Evolutionary conservation across 139 green algal genomes (phyloP), one percentile per base, ranked within the genome.

Genomic region (Micractinium conductrix): DNA sequence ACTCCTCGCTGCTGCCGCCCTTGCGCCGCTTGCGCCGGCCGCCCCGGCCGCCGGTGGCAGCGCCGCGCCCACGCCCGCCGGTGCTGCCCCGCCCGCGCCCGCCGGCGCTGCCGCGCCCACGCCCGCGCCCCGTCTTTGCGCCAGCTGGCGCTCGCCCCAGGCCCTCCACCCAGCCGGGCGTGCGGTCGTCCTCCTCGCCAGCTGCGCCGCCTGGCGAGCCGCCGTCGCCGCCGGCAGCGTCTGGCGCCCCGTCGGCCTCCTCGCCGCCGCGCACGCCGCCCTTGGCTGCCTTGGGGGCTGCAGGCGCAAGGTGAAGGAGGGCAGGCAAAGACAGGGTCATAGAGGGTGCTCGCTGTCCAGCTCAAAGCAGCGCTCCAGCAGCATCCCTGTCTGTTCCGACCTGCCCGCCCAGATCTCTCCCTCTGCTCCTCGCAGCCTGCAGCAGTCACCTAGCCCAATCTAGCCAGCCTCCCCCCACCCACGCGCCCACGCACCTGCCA

Each of bases 401-500:
- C n/a, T n/a, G n/a, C n/a, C n/a, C n/a, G n/a, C n/a, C n/a, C n/a
- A n/a, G n/a, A n/a, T n/a, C n/a, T n/a, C 73, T 0, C 65, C 53
- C 37, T n/a, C 38, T 50, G n/a, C 37, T 19, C 74, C 48, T 67
- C 26, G 43, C 71, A 28, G 22, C 22, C 42, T 38, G 44, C 44
- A 10, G 4, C 38, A 4, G 2, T 17, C 40, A 7, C 33, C 53
- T 24, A 26, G 8, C 45, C 62, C 50, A 17, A 88, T 12, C 26
- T 76, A 48, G 17, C 58, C 81, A 73, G 92, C 92, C 55, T 93
- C 91, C 8, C 71, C 58, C 1, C 85, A 78, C 37, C 93, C 91
- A 28, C 80, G 60, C 48, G 89, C 48, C 19, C 38, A 4, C 4
- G 3, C 40, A 7, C 33, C 53, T 24, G 42, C 26, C 45, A 70